Evolutionary conservation across 176 grass and related monocot genomes (phyloP).

Genomic region (Aegilops sharonensis): DNA sequence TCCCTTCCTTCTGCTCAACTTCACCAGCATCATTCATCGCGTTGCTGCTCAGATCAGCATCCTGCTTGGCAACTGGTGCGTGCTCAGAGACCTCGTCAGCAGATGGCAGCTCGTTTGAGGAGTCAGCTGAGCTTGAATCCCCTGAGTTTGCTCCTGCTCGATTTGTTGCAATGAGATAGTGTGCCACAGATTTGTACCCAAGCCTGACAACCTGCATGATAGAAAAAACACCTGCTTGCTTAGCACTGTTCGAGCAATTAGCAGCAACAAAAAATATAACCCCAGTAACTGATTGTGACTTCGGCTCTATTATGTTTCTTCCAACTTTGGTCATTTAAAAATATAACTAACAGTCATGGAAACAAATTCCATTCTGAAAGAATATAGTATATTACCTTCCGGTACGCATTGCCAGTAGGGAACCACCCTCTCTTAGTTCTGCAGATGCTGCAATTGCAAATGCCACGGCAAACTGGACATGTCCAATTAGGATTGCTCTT

Average conservation of each 20-base stretch:
- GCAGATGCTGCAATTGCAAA: slow-evolving; percentile 94
- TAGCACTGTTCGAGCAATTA: background rate
- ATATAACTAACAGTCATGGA: too few species aligned
- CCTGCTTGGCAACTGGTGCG: background rate
- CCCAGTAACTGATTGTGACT: background rate
- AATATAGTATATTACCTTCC: slow-evolving; percentile 50
- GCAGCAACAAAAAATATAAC: background rate
- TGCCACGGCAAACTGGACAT: slow-evolving; percentile 82
- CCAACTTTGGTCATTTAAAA: background rate
- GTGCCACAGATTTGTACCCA: slow-evolving; percentile 89
- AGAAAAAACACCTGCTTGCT: background rate
- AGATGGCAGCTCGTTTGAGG: slow-evolving; percentile 12
- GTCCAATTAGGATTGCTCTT: slow-evolving; percentile 73
- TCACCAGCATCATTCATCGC: background rate
- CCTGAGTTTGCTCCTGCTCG: slow-evolving; percentile 15
- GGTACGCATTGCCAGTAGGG: slow-evolving; percentile 65
- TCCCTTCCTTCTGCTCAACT: background rate
- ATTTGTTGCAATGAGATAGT: slow-evolving; percentile 78
- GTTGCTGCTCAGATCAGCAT: slow-evolving; percentile 32
- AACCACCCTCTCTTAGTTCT: slow-evolving; percentile 91
- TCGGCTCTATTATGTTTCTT: background rate
- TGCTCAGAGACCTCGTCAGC: slow-evolving; percentile 30
- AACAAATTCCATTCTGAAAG: background rate
- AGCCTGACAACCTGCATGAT: slow-evolving; percentile 47
- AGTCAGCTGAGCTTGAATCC: slow-evolving; percentile 38